Base-by-base conservation (phyloP, 2,329 filamentous ascomycete genomes). In the Xylariaceae sp. region DNA sequence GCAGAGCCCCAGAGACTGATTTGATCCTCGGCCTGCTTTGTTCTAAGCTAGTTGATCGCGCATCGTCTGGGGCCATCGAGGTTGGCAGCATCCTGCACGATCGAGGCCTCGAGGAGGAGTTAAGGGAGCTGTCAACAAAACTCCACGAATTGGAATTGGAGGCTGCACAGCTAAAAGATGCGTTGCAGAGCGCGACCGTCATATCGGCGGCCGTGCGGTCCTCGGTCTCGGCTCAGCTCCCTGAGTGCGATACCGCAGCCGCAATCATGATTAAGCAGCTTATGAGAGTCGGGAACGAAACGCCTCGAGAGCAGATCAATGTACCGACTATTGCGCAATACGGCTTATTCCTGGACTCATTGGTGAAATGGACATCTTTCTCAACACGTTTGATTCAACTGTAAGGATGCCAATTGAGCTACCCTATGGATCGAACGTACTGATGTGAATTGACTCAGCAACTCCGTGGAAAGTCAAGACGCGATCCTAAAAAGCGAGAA, bases 211-310 rank as follows among this genome's bases (percentile, higher is more conserved):
- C 11, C 40, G 14, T 42, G 14, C 40, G 40, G 17, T 14, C 14
- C 11, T 14, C 18, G 3, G 17, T 42, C 11, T 42, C 40, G 14
- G 17, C 14, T 42, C 17, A 19, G 14, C 40, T 42, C 11, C 40
- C 40, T n/a, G 40, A 42, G 18, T 42, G 40, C 18, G 40, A 42
- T 42, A 19, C 17, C 18, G 40, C 18, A 3, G 18, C 40, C 17
- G 40, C 40, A 12, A 42, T 42, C 40, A 42, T 42, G 40, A 19
- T 42, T n/a, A 42, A 42, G 40, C 40, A 42, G 40, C 17, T 42
- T 16, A 42, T 42, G 40, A 16, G 40, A 42, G 6, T 42, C 11
- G 40, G 40, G 11, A 42, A n/a, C n/a, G 17, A 42, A 16, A 19
- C 17, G 12, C 36, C 36, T 5, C 16, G 36, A 17, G 36, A 39